phyloP scores from a whole-genome alignment of 805 yeast genomes.

The Metschnikowia dekortorum region DNA sequence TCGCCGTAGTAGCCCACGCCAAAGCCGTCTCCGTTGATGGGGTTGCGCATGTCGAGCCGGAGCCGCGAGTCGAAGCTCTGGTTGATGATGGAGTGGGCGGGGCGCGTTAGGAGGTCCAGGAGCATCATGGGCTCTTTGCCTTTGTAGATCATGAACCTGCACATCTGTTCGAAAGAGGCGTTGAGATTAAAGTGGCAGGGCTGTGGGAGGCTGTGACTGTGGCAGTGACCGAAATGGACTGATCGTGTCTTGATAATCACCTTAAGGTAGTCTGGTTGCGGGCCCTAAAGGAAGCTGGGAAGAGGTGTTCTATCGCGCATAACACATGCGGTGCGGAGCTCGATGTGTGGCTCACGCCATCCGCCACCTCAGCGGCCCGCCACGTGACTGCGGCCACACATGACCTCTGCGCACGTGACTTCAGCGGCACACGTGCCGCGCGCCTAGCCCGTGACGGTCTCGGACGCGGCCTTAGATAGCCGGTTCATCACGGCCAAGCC shows the following conservation, averaged over 20 bases:
- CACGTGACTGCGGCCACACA: too few species aligned
- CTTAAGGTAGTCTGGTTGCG: too few species aligned
- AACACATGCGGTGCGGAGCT: too few species aligned
- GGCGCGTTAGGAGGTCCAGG: constrained; percentile 83
- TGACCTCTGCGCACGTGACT: background rate
- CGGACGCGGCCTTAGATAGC: constrained; percentile 74
- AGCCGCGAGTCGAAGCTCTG: constrained; percentile 91
- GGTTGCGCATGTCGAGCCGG: constrained; percentile 81
- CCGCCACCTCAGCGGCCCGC: too few species aligned
- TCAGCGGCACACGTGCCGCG: too few species aligned
- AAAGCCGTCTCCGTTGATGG: constrained; percentile 97
- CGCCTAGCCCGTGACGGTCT: constrained; percentile 24
- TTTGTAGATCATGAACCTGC: constrained; percentile 87
- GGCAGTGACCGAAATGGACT: too few species aligned
- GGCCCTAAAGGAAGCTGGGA: too few species aligned
- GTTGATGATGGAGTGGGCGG: constrained; percentile 95
- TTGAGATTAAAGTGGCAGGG: too few species aligned
- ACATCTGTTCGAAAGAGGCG: constrained; percentile 41
- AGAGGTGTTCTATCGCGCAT: too few species aligned
- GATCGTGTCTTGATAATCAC: too few species aligned
- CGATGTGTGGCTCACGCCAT: too few species aligned
- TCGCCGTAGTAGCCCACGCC: constrained; percentile 86
- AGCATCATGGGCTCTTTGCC: constrained; percentile 85
- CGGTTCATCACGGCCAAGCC: constrained; percentile 96
- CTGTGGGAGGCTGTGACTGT: too few species aligned